Conservation (phyloP, 345 rosid genomes). For the Arabis hirsuta region DNA sequence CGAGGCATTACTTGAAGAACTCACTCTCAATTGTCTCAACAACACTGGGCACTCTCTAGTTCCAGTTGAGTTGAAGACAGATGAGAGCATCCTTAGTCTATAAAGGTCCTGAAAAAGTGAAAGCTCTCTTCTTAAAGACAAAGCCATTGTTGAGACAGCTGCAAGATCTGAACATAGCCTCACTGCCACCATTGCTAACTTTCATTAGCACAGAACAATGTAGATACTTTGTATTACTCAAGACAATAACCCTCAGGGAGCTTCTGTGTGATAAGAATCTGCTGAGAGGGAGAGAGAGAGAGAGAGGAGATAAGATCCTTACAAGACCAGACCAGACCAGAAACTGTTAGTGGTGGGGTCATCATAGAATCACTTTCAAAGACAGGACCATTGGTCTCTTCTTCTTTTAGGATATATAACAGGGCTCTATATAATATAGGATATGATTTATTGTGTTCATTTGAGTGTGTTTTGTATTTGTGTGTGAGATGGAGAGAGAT, state of each 20-base stretch:
- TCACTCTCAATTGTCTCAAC: slow-evolving; percentile 43
- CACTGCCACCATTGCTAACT: slow-evolving; percentile 37
- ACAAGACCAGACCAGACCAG: slow-evolving; percentile 39
- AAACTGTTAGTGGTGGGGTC: slow-evolving; percentile 35
- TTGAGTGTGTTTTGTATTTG: slow-evolving; percentile 35
- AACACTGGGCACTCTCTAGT: slow-evolving; percentile 23
- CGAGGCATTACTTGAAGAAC: slow-evolving; percentile 65
- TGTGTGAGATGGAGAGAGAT: slow-evolving; percentile 31
- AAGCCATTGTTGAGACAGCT: slow-evolving; percentile 30
- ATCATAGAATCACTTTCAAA: slow-evolving; percentile 35
- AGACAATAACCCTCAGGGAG: slow-evolving; percentile 36
- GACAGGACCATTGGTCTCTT: slow-evolving; percentile 33
- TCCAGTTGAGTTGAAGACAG: slow-evolving; percentile 45
- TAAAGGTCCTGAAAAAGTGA: slow-evolving; percentile 24
- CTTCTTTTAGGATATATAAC: slow-evolving; percentile 26
- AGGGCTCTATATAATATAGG: slow-evolving; percentile 9
- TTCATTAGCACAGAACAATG: slow-evolving; percentile 38
- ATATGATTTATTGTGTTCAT: slow-evolving; percentile 13
- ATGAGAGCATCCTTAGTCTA: slow-evolving; percentile 33
- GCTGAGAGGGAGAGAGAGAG: slow-evolving; percentile 16
- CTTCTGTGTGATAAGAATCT: slow-evolving; percentile 16
- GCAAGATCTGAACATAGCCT: slow-evolving; percentile 24
- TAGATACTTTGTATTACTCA: slow-evolving; percentile 42
- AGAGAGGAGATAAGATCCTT: slow-evolving; percentile 32
- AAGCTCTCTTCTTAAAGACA: slow-evolving; percentile 20